Percentiles rank a stretch among this genome's conserved stretches.
phyloP scores from a whole-genome alignment of 2,329 filamentous ascomycete species.

The Talaromyces atroroseus region DNA sequence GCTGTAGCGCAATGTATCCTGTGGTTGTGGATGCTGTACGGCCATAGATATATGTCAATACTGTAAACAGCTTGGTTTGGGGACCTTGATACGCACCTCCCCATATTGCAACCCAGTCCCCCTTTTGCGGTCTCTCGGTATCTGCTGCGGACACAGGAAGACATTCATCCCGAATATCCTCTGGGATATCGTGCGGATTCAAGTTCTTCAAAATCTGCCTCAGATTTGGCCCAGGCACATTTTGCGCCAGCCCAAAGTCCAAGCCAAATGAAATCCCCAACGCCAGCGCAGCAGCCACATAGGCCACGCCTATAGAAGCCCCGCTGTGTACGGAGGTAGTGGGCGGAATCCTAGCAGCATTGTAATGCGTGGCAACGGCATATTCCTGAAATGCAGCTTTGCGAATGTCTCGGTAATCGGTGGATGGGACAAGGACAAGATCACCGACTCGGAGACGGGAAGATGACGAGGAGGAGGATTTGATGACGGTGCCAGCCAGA shows the following conservation, averaged over 20 bases:
- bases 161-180: conserved; percentile 60
- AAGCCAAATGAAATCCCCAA: conserved; percentile 66
- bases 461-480: conserved; percentile 33
- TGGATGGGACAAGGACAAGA: conserved; percentile 50
- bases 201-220: conserved; percentile 1
- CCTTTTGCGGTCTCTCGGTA: conserved; percentile 51
- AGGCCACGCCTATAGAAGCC: conserved; percentile 64
- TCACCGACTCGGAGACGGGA: conserved; percentile 55
- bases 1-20: conserved; percentile 60
- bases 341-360: conserved; percentile 57
- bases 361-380: conserved; percentile 59
- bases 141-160: conserved; percentile 46
- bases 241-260: conserved; percentile 45
- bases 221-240: conserved; percentile 11
- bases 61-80: too few species aligned
- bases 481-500: conserved; percentile 59
- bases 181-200: conserved; percentile 48
- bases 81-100: conserved; percentile 56
- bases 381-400: conserved; percentile 70
- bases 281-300: conserved; percentile 62
- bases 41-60: too few species aligned
- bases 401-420: conserved; percentile 66
- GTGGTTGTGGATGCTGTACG: conserved; percentile 61
- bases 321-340: conserved; percentile 50
- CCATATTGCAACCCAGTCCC: conserved; percentile 71